Evolutionary conservation across 2,329 filamentous ascomycete species (phyloP).

Genomic region (Fusarium sarcochroum): DNA sequence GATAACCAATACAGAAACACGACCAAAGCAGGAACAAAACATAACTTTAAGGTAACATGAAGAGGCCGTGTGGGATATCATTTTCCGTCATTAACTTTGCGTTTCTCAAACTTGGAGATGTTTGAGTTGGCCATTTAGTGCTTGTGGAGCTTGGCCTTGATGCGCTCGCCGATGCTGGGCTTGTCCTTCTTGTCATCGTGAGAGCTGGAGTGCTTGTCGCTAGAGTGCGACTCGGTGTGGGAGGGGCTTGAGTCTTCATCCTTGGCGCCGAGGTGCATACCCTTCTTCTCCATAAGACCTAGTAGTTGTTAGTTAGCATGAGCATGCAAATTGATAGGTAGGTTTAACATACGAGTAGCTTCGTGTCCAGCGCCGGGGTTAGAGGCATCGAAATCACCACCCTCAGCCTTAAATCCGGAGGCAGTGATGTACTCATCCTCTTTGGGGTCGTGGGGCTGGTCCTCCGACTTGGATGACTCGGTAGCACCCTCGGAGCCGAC

Average conservation of each 20-base stretch:
- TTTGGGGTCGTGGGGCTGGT: slow-evolving; percentile 62
- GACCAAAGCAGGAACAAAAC: slow-evolving; percentile 1
- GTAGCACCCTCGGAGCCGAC: slow-evolving; percentile 25
- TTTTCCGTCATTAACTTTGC: slow-evolving; percentile 31
- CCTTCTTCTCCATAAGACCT: slow-evolving; percentile 56
- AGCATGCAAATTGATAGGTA: too few relatives aligned
- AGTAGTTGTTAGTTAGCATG: slow-evolving; percentile 13
- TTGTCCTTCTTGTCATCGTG: slow-evolving; percentile 56
- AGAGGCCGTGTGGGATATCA: slow-evolving; percentile 33
- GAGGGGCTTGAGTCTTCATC: slow-evolving; percentile 8
- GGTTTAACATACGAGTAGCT: slow-evolving; percentile 70
- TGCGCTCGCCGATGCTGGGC: slow-evolving; percentile 71
- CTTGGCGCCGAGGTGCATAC: slow-evolving; percentile 40
- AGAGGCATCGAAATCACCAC: slow-evolving; percentile 76
- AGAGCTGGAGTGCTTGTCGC: slow-evolving; percentile 34
- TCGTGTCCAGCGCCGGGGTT: slow-evolving; percentile 75
- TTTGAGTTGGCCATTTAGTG: slow-evolving; percentile 49
- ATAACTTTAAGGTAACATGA: slow-evolving; percentile 4
- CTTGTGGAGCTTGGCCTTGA: slow-evolving; percentile 77
- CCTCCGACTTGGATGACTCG: slow-evolving; percentile 20
- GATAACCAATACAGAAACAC: not conserved
- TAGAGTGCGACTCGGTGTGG: slow-evolving; percentile 21
- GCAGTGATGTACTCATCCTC: slow-evolving; percentile 70
- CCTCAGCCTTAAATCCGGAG: slow-evolving; percentile 72
- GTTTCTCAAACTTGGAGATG: not conserved